Evolutionary conservation across 1,139 yeast genomes (phyloP).

Genomic region (Yamadazyma aaseri): DNA sequence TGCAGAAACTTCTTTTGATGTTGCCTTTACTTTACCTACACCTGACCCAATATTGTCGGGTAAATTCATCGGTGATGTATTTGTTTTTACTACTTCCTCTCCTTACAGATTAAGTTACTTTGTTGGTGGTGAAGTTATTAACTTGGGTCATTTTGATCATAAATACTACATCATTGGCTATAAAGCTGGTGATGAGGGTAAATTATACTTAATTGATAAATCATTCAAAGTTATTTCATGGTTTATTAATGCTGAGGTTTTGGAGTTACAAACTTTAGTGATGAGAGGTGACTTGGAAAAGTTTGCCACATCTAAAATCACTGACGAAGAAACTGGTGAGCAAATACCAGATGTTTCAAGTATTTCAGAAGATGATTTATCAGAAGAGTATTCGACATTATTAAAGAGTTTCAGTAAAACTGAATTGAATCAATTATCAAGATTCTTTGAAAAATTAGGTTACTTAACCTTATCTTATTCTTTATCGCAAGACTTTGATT

Average conservation of each 20-base stretch:
- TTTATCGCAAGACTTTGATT: conserved; percentile 81
- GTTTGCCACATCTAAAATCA: conserved; percentile 30
- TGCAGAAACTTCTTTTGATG: conserved; percentile 82
- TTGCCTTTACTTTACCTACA: conserved; percentile 69
- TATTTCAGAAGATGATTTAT: conserved; percentile 61
- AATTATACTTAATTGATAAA: conserved; percentile 87
- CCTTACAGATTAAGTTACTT: conserved; percentile 89
- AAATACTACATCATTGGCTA: conserved; percentile 87
- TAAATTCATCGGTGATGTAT: conserved; percentile 96
- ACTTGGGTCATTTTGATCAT: conserved; percentile 90
- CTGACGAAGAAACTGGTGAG: conserved; percentile 42
- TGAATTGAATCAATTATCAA: conserved; percentile 78
- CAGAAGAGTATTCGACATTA: conserved; percentile 50
- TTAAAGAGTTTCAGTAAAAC: conserved; percentile 54
- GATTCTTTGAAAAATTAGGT: conserved; percentile 93
- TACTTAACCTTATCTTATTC: conserved; percentile 77
- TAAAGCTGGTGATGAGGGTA: conserved; percentile 78
- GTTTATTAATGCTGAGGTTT: conserved; percentile 76
- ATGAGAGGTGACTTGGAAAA: conserved; percentile 83
- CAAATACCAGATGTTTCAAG: conserved; percentile 47
- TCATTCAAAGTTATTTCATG: conserved; percentile 82
- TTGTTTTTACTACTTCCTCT: conserved; percentile 76
- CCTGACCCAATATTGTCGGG: conserved; percentile 81
- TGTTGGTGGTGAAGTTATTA: conserved; percentile 92
- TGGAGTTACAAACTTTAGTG: conserved; percentile 93